Base-by-base conservation (phyloP, 2,329 filamentous ascomycete genomes). In the Aspergillus sp. region DNA sequence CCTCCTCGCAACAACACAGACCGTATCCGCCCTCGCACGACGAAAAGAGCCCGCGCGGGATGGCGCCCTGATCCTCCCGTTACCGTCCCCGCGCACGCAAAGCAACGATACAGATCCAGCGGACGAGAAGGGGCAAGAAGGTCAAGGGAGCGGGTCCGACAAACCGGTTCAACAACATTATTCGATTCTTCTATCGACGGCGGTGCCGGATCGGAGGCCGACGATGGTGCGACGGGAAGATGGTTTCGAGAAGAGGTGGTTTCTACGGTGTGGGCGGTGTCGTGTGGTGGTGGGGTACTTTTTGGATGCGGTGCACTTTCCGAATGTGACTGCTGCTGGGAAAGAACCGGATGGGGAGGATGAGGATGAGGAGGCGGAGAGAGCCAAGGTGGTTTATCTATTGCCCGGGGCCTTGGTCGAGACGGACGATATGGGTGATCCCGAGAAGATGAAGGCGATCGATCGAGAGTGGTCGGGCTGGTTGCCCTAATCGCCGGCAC, bases 191-290 rank as follows among this genome's bases (percentile, higher is more conserved):
- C 77, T 87, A 1, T 77, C 83, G 0, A 80, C 78, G 2, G 80
- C 83, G 0, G 68, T 75, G 2, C 73, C 76, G 0, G 83, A 85
- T 59, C 71, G 76, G 1, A 80, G 79, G 45, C 71, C 82, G 6
- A 78, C 80, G 11, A 74, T 88, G 0, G 76, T 88, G 6, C 76
- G 82, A 1, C 78, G 83, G 11, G 80, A 82, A 62, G 84, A 88
- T 59, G 88, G 88, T 5, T 90, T 90, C 62, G 88, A 90, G 77
- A 90, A 88, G 77, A 75, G 88, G 18, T 78, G 82, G 58, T 65
- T 85, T 4, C 77, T 84, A 63, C 78, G 83, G 22, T 91, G 88
- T 73, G 81, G 78, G 12, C 75, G 87, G 57, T 90, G 88, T 76
- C 78, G 80, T 32, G 70, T 88, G 29, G 79, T 84, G 1, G 78